phyloP scores from a whole-genome alignment of 257 asterid genomes.

The Primulina huaijiensis region DNA sequence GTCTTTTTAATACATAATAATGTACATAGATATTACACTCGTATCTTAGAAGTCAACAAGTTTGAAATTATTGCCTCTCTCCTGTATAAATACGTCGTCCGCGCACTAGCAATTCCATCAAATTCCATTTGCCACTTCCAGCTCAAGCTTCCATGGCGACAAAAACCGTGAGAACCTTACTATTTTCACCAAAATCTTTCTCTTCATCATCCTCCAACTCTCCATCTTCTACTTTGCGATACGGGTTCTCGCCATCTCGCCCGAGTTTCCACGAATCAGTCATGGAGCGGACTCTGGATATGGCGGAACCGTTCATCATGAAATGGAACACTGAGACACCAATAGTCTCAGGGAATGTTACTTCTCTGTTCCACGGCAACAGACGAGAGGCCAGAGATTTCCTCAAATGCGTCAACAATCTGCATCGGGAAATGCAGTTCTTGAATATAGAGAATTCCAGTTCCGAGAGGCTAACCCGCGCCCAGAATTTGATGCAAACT shows the following conservation, averaged over 20 bases:
- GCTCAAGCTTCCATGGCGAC: neutral
- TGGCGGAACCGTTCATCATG: constrained; percentile 33
- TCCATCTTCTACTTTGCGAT: constrained; percentile 28
- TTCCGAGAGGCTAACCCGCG: constrained; percentile 32
- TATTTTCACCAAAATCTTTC: constrained; percentile 29
- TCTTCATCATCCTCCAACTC: constrained; percentile 5
- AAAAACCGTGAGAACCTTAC: constrained; percentile 35
- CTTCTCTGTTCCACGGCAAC: constrained; percentile 45
- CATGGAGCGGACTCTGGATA: constrained; percentile 37
- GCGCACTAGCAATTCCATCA: no score
- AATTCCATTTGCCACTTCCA: no score
- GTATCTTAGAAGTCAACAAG: no score
- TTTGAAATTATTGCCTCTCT: no score
- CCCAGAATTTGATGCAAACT: constrained; percentile 22
- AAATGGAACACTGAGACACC: constrained; percentile 47
- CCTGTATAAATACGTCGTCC: no score
- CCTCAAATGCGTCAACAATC: constrained; percentile 30
- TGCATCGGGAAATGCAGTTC: constrained; percentile 46
- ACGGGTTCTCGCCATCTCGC: constrained; percentile 28
- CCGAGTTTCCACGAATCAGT: constrained; percentile 44
- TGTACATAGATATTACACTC: no score
- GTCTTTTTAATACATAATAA: no score
- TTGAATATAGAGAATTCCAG: constrained; percentile 24
- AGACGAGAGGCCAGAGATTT: constrained; percentile 42
- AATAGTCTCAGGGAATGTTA: neutral